Conservation (phyloP, 139 green algal genomes). For the Medakamo hakoo region DNA sequence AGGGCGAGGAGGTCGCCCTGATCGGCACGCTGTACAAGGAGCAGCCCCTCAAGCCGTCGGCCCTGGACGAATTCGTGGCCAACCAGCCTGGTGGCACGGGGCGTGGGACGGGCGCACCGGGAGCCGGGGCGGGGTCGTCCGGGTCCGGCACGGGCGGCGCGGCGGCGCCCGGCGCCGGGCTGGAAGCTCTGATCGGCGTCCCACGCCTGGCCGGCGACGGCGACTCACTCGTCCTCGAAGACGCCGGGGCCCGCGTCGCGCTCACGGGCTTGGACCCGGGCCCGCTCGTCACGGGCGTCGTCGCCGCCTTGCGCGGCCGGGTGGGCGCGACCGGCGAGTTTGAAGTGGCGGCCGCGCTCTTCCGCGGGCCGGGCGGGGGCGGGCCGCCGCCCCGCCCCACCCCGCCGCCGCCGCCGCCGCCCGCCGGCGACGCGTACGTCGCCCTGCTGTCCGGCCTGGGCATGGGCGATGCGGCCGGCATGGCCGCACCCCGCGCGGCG, state of each 20-base stretch:
- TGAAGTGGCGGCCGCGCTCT: slow-evolving; percentile 26
- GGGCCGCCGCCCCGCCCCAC: slow-evolving; percentile 2
- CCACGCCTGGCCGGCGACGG: slow-evolving; percentile 49
- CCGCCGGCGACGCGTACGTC: slow-evolving; percentile 47
- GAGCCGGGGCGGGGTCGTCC: background rate
- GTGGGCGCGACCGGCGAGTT: slow-evolving; percentile 53
- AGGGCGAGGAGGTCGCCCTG: slow-evolving; percentile 51
- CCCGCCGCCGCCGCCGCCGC: background rate
- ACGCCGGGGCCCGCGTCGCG: slow-evolving; percentile 74
- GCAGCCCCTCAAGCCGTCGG: slow-evolving; percentile 85
- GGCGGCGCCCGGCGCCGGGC: slow-evolving; percentile 18
- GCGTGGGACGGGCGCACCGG: background rate
- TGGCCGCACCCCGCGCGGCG: background rate
- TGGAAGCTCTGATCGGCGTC: slow-evolving; percentile 15
- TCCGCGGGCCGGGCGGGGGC: slow-evolving; percentile 22
- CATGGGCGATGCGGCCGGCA: slow-evolving; percentile 25
- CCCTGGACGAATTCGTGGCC: slow-evolving; percentile 88
- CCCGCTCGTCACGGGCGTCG: slow-evolving; percentile 60
- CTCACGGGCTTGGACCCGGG: slow-evolving; percentile 34
- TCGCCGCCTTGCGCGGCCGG: slow-evolving; percentile 57
- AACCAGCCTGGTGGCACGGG: no score
- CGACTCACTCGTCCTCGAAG: slow-evolving; percentile 79
- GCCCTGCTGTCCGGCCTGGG: slow-evolving; percentile 75
- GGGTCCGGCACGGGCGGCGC: background rate
- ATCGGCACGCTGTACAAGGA: slow-evolving; percentile 95